Evolutionary conservation across 2,329 filamentous ascomycete genomes (phyloP).

Genomic region (Dactylellina cionopaga): DNA sequence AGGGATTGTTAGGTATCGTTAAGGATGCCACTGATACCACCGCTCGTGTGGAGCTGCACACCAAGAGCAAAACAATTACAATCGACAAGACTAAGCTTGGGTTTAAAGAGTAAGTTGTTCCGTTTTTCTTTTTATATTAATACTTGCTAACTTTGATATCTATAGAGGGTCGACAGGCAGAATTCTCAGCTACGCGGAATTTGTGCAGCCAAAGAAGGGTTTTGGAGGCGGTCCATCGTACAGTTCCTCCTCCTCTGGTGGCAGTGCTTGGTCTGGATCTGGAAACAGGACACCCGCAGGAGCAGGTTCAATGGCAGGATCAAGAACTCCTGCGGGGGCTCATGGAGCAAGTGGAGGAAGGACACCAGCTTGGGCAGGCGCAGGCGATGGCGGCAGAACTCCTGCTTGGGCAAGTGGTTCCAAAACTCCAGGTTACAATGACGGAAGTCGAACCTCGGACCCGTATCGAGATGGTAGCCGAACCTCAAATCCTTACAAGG

Average conservation of each 20-base stretch:
- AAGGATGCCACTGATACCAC: constrained; percentile 89
- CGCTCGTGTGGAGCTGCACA: constrained; percentile 90
- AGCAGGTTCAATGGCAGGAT: constrained; percentile 57
- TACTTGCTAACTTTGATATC: constrained; percentile 20
- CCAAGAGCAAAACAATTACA: constrained; percentile 89
- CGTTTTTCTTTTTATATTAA: background rate
- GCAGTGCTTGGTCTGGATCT: constrained; percentile 54
- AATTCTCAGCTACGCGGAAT: constrained; percentile 56
- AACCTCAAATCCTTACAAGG: constrained; percentile 57
- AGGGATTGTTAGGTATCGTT: constrained; percentile 92
- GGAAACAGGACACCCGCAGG: constrained; percentile 62
- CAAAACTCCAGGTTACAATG: constrained; percentile 72
- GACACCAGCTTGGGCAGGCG: constrained; percentile 71
- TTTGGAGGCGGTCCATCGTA: constrained; percentile 67
- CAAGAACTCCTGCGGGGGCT: constrained; percentile 68
- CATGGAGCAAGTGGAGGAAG: constrained; percentile 66
- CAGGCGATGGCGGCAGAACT: constrained; percentile 68
- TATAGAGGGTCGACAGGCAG: constrained; percentile 50
- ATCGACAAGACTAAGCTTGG: constrained; percentile 82
- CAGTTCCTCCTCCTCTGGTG: constrained; percentile 66
- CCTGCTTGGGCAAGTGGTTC: constrained; percentile 77
- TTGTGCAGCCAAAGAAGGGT: constrained; percentile 61
- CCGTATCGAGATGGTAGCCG: constrained; percentile 56
- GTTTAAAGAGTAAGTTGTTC: constrained; percentile 78
- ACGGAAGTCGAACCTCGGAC: constrained; percentile 61